phyloP scores from a whole-genome alignment of 768 basidiomycete species.

The Sarcomyxa edulis region DNA sequence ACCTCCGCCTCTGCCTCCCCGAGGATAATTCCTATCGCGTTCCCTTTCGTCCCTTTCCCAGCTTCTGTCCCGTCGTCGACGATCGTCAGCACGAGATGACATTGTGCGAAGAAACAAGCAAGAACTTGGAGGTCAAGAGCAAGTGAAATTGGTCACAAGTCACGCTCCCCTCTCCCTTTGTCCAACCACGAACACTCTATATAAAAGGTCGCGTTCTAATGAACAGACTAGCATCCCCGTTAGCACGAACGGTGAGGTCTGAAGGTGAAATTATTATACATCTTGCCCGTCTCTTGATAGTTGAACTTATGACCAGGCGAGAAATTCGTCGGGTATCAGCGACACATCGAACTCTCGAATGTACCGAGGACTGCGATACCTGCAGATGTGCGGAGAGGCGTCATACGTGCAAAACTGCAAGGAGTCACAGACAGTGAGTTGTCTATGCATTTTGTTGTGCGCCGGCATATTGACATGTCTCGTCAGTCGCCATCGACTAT shows the following conservation, averaged over 20 bases:
- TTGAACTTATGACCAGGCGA: conserved; percentile 17
- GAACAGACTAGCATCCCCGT: background rate
- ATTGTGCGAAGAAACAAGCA: conserved; percentile 33
- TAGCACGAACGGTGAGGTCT: background rate
- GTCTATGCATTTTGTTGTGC: too few relatives aligned
- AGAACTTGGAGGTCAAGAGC: too few relatives aligned
- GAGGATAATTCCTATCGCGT: conserved; percentile 4
- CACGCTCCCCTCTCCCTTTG: background rate
- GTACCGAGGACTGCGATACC: conserved; percentile 50
- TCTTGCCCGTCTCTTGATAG: background rate
- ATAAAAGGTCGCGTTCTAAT: conserved; percentile 1
- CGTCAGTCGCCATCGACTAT: conserved; percentile 56
- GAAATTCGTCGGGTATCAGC: too few relatives aligned
- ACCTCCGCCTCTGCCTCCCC: background rate
- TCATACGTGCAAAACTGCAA: conserved; percentile 34
- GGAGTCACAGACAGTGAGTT: conserved; percentile 26
- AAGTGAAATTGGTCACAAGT: conserved; percentile 3
- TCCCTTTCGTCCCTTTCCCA: conserved; percentile 56
- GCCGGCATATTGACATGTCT: too few relatives aligned
- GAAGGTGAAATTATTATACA: background rate
- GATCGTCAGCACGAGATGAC: conserved; percentile 53
- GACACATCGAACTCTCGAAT: conserved; percentile 43
- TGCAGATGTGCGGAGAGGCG: conserved; percentile 45
- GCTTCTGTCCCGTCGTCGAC: conserved; percentile 52
- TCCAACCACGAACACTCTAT: background rate